Evolutionary conservation across 306 rosid genomes (phyloP).

Genomic region (Prunus salicina): DNA sequence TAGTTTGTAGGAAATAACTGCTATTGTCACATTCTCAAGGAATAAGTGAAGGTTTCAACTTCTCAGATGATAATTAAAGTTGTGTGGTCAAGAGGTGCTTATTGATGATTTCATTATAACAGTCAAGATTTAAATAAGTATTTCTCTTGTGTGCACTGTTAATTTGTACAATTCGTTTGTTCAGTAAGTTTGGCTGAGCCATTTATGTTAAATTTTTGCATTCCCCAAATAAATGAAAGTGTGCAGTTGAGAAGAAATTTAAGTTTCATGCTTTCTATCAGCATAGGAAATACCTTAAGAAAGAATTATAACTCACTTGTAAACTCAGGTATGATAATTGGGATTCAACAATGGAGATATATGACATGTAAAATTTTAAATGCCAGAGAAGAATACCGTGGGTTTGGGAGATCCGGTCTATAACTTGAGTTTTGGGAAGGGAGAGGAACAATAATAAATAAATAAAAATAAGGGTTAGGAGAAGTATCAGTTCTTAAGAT

Average conservation of each 20-base stretch:
- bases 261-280: not conserved
- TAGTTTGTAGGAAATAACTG: conserved; percentile 63
- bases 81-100: not conserved
- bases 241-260: not conserved
- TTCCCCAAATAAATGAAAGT: not conserved
- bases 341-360: not conserved
- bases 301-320: not conserved
- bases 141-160: not conserved
- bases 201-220: not conserved
- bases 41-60: not conserved
- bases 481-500: not conserved
- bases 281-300: not conserved
- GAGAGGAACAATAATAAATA: not conserved
- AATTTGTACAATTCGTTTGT: not conserved
- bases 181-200: not conserved
- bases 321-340: not conserved
- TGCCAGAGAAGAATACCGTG: not conserved
- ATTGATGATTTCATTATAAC: not conserved
- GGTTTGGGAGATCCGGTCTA: not conserved
- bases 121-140: not conserved
- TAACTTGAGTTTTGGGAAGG: not conserved
- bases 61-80: not conserved
- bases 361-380: not conserved
- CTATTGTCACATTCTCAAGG: not conserved
- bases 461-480: not conserved